Evolutionary conservation across 2,329 filamentous ascomycete genomes (phyloP), one percentile per base, ranked within the genome.

Genomic region (Ceratocystiopsis minuta): DNA sequence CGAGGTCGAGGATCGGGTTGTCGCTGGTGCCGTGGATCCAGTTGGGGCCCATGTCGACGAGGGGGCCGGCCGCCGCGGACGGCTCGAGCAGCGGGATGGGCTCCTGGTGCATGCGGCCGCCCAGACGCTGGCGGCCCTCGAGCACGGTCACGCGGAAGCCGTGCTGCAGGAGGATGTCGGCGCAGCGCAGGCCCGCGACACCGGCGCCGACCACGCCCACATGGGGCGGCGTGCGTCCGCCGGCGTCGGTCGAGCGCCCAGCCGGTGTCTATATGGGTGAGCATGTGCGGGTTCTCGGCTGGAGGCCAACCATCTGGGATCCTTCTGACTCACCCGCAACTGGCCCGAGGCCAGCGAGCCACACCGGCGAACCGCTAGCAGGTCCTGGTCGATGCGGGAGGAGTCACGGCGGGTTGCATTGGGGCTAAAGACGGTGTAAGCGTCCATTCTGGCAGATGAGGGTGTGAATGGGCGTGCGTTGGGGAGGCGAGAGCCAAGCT

Each of bases 1-100:
- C 78, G 16, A 85, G 61, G 36, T 79, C 72, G 34, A 78, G 56
- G 15, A 84, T 80, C 0, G 80, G 77, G 52, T 85, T 86, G 47
- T 76, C 65, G 1, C 71, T 62, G 6, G 77, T 82, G 32, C 80
- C 80, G 46, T 86, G 80, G 40, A 86, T 82, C 80, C 80, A 86
- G 51, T 85, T 86, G n/a, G 80, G 77, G 0, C 80, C 80, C 31
- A 70, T 56, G 48, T 76, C 72, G n/a, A 72, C 64, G 9, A 64
- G 49, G 28, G 62, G 58, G 3, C 28, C 13, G 31, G 16, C 17
- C 4, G 12, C 9, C 3, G 12, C 16, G 15, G 15, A n/a, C 20
- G 34, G 9, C 4, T 17, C 4, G 5, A 17, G 11, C 3, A 20
- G 34, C 14, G 60, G 57, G 4, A 75, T 59, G 17, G 52, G 55